Evolutionary conservation across 345 rosid species (phyloP).

Genomic region (Noccaea caerulescens): DNA sequence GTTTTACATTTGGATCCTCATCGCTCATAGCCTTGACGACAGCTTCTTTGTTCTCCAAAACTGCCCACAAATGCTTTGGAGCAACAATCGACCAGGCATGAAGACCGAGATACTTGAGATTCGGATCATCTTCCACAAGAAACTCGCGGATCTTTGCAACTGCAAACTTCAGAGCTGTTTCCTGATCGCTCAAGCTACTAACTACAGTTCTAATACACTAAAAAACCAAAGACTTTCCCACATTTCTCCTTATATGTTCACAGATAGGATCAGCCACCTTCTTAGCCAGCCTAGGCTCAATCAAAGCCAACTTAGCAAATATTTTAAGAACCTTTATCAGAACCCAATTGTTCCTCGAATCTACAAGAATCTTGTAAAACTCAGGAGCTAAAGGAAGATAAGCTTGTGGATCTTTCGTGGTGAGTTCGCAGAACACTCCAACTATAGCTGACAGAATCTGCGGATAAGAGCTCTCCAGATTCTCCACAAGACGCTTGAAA

Average conservation of each 20-base stretch:
- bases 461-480: slow-evolving; percentile 75
- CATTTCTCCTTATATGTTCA: slow-evolving; percentile 83
- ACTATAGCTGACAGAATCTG: slow-evolving; percentile 66
- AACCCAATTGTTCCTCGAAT: slow-evolving; percentile 93
- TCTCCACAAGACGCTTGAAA: slow-evolving; percentile 89
- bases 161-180: slow-evolving; percentile 81
- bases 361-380: slow-evolving; percentile 77
- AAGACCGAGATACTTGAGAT: slow-evolving; percentile 93
- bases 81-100: slow-evolving; percentile 74
- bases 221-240: slow-evolving; percentile 80
- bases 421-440: slow-evolving; percentile 86
- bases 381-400: slow-evolving; percentile 90
- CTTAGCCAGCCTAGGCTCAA: slow-evolving; percentile 87
- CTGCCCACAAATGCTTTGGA: slow-evolving; percentile 75
- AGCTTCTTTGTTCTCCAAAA: slow-evolving; percentile 83
- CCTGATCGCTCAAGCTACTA: slow-evolving; percentile 82
- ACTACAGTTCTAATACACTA: slow-evolving; percentile 87
- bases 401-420: slow-evolving; percentile 67
- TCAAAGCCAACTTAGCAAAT: slow-evolving; percentile 68
- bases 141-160: slow-evolving; percentile 67
- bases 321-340: slow-evolving; percentile 87
- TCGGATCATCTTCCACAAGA: slow-evolving; percentile 83
- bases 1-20: slow-evolving; percentile 78
- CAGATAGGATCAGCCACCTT: slow-evolving; percentile 83
- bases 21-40: slow-evolving; percentile 87